Conservation (phyloP, 768 basidiomycete species). For the Lactarius quietus region DNA sequence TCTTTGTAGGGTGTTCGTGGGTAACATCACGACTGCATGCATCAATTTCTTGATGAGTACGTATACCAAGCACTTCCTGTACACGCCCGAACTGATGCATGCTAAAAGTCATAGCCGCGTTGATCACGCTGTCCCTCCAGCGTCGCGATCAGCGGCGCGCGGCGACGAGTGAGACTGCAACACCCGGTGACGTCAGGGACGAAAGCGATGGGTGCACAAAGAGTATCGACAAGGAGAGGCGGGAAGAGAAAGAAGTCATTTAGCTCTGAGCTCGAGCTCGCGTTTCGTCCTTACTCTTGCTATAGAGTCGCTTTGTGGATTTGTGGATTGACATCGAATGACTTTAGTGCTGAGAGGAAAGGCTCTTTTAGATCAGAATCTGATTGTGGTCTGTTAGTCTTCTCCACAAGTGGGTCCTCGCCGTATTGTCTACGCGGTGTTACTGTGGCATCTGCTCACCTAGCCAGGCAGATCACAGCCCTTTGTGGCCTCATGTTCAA, state of each 20-base stretch:
- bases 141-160: conserved; percentile 7
- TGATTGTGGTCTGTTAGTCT: not conserved
- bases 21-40: conserved; percentile 35
- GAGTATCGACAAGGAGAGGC: not conserved
- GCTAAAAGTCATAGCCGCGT: conserved; percentile 5
- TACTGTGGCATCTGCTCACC: not conserved
- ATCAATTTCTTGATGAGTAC: conserved; percentile 35
- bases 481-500: not conserved
- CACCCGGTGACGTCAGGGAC: not conserved
- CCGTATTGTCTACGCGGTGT: not conserved
- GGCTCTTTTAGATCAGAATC: no score
- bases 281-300: not conserved
- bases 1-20: conserved; percentile 32
- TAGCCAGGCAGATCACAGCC: not conserved
- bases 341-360: not conserved
- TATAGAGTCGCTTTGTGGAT: not conserved
- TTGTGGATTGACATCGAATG: not conserved
- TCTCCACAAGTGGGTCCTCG: not conserved
- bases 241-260: not conserved
- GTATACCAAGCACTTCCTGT: conserved; percentile 3
- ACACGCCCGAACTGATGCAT: not conserved
- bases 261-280: not conserved
- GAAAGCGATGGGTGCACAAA: not conserved
- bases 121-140: conserved; percentile 10
- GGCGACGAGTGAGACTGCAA: not conserved